These are phyloP conservation scores for Paramecium octaurelia DNA, from an alignment of 73 alveolate genomes.

Conservation along the genomic window DNA sequence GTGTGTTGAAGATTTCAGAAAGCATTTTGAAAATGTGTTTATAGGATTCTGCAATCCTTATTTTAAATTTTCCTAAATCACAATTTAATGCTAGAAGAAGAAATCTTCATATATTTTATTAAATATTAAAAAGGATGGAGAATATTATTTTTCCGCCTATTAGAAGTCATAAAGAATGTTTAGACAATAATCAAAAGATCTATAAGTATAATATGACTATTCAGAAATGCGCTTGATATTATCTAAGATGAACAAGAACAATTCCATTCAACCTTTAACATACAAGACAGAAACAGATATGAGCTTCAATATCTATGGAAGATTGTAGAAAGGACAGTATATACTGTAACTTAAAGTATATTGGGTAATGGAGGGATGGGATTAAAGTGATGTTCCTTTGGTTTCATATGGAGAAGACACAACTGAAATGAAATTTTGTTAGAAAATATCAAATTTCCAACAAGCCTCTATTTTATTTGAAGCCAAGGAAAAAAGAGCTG, in stretches of 20 bases:
- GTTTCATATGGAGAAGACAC: neutral
- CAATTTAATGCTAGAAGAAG: neutral
- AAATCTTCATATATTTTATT: neutral
- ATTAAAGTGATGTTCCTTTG: neutral
- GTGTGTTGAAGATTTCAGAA: constrained; percentile 41
- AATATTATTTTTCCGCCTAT: constrained; percentile 20
- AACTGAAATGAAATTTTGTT: neutral
- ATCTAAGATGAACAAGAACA: neutral
- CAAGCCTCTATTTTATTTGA: neutral
- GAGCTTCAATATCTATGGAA: neutral
- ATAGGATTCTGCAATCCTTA: constrained; percentile 11
- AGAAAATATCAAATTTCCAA: neutral
- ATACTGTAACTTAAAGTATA: constrained; percentile 6
- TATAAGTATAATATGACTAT: neutral
- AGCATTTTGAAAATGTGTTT: constrained; percentile 40
- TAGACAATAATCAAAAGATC: neutral
- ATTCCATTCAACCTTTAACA: neutral
- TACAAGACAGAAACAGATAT: neutral
- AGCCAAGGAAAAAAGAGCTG: neutral
- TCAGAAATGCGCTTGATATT: neutral
- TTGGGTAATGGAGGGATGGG: neutral
- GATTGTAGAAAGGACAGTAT: constrained; percentile 28
- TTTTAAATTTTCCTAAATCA: neutral
- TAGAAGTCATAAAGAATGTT: constrained; percentile 45
- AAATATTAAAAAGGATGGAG: constrained; percentile 15